Base-by-base conservation (phyloP, 148 eudicot genomes). In the Polygonum aviculare region DNA sequence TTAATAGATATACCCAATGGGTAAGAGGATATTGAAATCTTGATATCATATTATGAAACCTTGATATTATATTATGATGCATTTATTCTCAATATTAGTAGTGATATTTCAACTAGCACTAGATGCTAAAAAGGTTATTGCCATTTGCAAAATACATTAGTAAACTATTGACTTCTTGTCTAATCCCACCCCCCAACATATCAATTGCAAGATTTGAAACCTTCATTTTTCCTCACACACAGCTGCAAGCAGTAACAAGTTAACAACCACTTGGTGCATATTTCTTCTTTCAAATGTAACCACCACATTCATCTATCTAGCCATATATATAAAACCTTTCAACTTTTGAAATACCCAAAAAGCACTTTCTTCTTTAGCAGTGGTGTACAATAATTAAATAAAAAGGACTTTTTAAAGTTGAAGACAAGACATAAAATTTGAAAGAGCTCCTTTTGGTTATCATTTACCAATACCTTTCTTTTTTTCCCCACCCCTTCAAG, bases 401-500 rank as follows among this genome's bases (percentile, higher is more conserved):
- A 67, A 67, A 35, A 16, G 72, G 45, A 19, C 11, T 4, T 65
- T 67, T 36, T 11, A 67, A 67, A 67, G 45, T 67, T 67, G 38
- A 36, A 38, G 72, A 67, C 44, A 67, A 15, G 72, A 67, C 72
- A 67, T 67, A 35, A 67, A 67, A 67, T 67, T 35, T 67, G 45
- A 67, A 35, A 35, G 35, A 10, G 72, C 14, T 60, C 67, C 67
- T 60, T 60, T 60, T 60, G 67, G 67, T 26, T 60, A 60, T 9
- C 67, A 60, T 22, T 60, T 60, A 60, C 36, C 63, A 10, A 57
- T 10, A 19, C 10, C 63, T 21, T 60, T 60, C 3, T 3, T 18
- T 18, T 52, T 52, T n/a, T 22, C 59, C 59, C 19, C 59, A 54
- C 59, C 59, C 59, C 36, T 60, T 11, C 38, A 60, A n/a, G n/a